Evolutionary conservation across 1,139 yeast species (phyloP).

Genomic region (Debaryomyces nepalensis): DNA sequence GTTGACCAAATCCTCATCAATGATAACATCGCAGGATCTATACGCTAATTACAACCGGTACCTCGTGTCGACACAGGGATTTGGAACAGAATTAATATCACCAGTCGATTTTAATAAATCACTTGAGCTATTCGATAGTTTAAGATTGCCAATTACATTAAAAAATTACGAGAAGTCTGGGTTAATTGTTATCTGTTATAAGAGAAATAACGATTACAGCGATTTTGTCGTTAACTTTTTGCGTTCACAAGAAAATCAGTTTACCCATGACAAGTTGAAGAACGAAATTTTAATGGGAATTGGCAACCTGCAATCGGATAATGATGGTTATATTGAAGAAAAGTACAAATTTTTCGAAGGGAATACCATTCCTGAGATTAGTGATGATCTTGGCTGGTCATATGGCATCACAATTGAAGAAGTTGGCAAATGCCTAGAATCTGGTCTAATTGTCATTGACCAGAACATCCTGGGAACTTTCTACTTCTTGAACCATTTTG

Average conservation of each 20-base stretch:
- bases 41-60: constrained; percentile 50
- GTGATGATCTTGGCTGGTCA: constrained; percentile 60
- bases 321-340: constrained; percentile 28
- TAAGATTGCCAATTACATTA: constrained; percentile 39
- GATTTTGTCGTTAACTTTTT: constrained; percentile 32
- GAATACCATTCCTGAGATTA: constrained; percentile 42
- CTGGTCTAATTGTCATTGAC: constrained; percentile 67
- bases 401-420: constrained; percentile 72
- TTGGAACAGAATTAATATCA: constrained; percentile 42
- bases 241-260: constrained; percentile 29
- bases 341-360: constrained; percentile 37
- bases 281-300: constrained; percentile 21
- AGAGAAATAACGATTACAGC: constrained; percentile 26
- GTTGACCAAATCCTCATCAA: constrained; percentile 38
- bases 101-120: constrained; percentile 39
- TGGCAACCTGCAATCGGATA: constrained; percentile 27
- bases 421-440: constrained; percentile 59
- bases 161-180: constrained; percentile 42
- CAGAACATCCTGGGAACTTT: constrained; percentile 65
- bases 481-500: constrained; percentile 41
- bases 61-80: constrained; percentile 42
- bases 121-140: constrained; percentile 33
- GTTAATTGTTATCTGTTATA: constrained; percentile 36
- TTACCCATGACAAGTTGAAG: constrained; percentile 30
- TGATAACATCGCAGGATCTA: constrained; percentile 48